Conservation (phyloP, 768 basidiomycete genomes). For the Mycena galericulata region DNA sequence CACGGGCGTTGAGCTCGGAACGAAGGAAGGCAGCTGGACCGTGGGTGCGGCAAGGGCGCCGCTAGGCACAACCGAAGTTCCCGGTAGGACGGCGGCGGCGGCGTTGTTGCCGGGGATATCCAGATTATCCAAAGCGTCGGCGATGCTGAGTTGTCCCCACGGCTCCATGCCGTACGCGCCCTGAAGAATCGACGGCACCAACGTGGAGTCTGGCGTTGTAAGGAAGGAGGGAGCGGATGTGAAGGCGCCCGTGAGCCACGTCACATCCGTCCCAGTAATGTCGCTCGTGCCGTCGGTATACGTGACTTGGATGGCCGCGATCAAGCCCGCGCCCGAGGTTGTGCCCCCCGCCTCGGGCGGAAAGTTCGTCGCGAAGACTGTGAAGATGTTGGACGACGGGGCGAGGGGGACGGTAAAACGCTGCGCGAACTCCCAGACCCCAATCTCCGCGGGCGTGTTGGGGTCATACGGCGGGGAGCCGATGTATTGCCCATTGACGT, state of each 20-base stretch:
- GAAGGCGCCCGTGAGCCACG: constrained; percentile 9
- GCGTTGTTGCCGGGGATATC: background rate
- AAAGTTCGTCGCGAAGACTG: constrained; percentile 19
- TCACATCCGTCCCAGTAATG: constrained; percentile 4
- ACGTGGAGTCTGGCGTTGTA: background rate
- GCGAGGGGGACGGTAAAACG: constrained; percentile 17
- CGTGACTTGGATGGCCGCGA: constrained; percentile 6
- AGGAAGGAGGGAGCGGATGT: constrained; percentile 4
- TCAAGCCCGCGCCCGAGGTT: background rate
- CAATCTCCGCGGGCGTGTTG: background rate
- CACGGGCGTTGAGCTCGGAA: background rate
- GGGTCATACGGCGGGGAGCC: constrained; percentile 17
- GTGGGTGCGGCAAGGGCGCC: background rate
- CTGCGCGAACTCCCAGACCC: constrained; percentile 24
- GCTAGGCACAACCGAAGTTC: background rate
- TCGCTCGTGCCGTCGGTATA: constrained; percentile 19
- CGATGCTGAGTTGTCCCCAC: background rate
- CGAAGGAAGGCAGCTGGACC: background rate
- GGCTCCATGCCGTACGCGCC: background rate
- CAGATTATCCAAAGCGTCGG: background rate
- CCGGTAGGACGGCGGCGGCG: background rate
- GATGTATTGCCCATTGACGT: constrained; percentile 26
- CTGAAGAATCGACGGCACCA: background rate
- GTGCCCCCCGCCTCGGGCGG: background rate
- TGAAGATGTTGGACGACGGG: constrained; percentile 17